Evolutionary conservation across 257 asterid species (phyloP).

Genomic region (Anisodus tanguticus): DNA sequence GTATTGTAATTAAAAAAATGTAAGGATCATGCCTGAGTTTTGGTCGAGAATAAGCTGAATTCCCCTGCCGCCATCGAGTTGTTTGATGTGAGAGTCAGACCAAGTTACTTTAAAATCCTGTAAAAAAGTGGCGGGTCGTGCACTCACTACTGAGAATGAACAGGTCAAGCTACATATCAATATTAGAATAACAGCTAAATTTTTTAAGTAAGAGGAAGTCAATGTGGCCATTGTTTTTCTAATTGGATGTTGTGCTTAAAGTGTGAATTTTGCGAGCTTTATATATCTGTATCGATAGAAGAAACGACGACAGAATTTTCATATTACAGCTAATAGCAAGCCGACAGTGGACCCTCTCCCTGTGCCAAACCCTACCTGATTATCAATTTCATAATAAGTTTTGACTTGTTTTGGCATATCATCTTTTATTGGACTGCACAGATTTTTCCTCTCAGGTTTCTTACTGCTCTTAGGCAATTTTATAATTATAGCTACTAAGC

Average conservation of each 20-base stretch:
- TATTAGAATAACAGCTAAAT: constrained; percentile 30
- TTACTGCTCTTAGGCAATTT: neutral
- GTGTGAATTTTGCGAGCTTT: constrained; percentile 27
- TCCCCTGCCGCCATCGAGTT: constrained; percentile 67
- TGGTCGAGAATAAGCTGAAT: constrained; percentile 80
- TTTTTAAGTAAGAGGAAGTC: constrained; percentile 31
- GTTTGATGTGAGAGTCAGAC: constrained; percentile 72
- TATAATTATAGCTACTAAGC: neutral
- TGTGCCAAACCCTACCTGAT: constrained; percentile 38
- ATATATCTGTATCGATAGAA: constrained; percentile 25
- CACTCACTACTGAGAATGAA: constrained; percentile 39
- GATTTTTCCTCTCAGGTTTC: neutral
- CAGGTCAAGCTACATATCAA: constrained; percentile 33
- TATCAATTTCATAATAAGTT: constrained; percentile 25
- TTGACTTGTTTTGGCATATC: constrained; percentile 1
- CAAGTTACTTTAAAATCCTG: constrained; percentile 70
- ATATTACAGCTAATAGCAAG: constrained; percentile 68
- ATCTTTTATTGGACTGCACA: neutral
- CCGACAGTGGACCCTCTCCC: constrained; percentile 63
- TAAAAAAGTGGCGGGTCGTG: constrained; percentile 68
- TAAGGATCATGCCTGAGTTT: constrained; percentile 51
- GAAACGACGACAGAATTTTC: constrained; percentile 30
- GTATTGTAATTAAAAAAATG: neutral
- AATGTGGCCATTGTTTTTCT: constrained; percentile 40
- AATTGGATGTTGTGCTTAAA: constrained; percentile 11